These are phyloP conservation scores for Paramecium bursaria DNA, from an alignment of 73 alveolate genomes.

Conservation along the genomic window DNA sequence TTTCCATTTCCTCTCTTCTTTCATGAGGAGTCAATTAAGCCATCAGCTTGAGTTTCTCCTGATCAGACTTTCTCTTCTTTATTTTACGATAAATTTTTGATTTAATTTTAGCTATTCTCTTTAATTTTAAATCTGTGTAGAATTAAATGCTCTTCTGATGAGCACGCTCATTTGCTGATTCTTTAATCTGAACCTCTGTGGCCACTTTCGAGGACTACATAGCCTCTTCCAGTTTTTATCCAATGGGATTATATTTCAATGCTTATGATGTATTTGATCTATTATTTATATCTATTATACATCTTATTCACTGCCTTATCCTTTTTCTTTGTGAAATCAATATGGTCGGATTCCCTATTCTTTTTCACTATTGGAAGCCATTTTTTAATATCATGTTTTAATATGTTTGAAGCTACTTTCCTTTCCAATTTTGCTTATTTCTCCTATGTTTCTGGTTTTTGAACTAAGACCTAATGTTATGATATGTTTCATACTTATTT, in stretches of 20 bases:
- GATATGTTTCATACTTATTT: neutral
- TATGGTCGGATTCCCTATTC: constrained; percentile 28
- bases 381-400: constrained; percentile 52
- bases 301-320: neutral
- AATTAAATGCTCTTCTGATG: constrained; percentile 8
- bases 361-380: constrained; percentile 56
- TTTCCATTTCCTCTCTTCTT: constrained; percentile 49
- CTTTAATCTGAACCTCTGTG: neutral
- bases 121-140: constrained; percentile 10
- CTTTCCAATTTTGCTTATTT: constrained; percentile 7
- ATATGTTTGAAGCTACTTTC: constrained; percentile 30
- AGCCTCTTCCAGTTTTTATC: neutral
- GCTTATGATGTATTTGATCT: constrained; percentile 55
- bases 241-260: constrained; percentile 8
- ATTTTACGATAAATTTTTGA: constrained; percentile 23
- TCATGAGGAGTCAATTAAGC: constrained; percentile 52
- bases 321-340: constrained; percentile 42
- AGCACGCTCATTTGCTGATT: neutral
- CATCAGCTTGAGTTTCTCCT: constrained; percentile 36
- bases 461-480: constrained; percentile 1
- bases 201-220: neutral
- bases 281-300: neutral
- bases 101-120: constrained; percentile 15
- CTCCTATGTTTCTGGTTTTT: constrained; percentile 46
- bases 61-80: constrained; percentile 7